Percentiles rank a stretch among this genome's conserved stretches.
Evolutionary conservation across 176 grass and related monocot species (phyloP).

Genomic region (Areca catechu): DNA sequence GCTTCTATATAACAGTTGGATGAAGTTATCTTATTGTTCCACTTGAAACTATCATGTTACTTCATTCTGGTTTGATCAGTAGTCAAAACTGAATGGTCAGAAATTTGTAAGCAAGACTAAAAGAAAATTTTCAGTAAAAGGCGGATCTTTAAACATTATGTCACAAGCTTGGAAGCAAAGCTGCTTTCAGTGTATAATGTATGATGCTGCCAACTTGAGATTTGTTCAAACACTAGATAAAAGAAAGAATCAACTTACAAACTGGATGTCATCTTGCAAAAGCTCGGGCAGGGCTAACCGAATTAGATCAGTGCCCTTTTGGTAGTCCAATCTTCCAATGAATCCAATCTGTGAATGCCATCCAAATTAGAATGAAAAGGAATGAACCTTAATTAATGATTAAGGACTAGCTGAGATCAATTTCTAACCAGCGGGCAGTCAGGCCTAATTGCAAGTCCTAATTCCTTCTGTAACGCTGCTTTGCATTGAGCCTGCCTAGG

Average conservation of each 20-base stretch:
- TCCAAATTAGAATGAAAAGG: background rate
- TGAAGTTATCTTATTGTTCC: too few species aligned
- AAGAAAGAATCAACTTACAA: conserved; percentile 44
- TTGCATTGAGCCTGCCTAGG: conserved; percentile 70
- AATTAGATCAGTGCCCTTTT: conserved; percentile 96
- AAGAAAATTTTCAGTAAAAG: too few species aligned
- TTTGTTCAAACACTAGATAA: background rate
- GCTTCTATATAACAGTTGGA: too few species aligned
- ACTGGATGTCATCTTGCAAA: conserved; percentile 65
- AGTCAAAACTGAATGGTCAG: too few species aligned
- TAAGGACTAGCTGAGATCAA: background rate
- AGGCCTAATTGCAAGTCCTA: conserved; percentile 59
- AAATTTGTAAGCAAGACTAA: too few species aligned
- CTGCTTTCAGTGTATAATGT: too few species aligned
- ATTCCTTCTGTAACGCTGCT: conserved; percentile 71
- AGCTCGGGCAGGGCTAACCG: conserved; percentile 52
- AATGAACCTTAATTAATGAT: too few species aligned
- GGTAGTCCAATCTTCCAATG: conserved; percentile 97
- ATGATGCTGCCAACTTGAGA: too few species aligned
- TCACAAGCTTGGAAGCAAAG: too few species aligned
- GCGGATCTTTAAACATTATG: too few species aligned
- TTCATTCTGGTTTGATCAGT: too few species aligned
- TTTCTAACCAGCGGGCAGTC: conserved; percentile 67
- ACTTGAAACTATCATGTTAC: too few species aligned
- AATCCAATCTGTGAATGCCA: conserved; percentile 73